Evolutionary conservation across 164 flowering plant species (phyloP).

Genomic region (Liquidambar formosana): DNA sequence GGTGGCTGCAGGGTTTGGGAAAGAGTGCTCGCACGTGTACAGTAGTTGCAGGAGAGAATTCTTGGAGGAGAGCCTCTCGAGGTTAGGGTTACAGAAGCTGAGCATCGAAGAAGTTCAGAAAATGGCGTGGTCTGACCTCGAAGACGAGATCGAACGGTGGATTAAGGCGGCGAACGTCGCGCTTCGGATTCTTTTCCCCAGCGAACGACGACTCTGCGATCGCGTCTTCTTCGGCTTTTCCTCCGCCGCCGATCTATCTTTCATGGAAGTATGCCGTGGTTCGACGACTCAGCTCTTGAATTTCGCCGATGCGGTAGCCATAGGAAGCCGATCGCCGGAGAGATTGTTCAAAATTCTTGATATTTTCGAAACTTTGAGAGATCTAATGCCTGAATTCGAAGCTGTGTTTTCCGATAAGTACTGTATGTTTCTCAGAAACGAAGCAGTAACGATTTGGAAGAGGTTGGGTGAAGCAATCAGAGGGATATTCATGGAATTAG

Average conservation of each 20-base stretch:
- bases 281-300: conserved; percentile 68
- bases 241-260: conserved; percentile 64
- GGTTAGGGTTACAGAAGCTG: conserved; percentile 73
- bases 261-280: conserved; percentile 91
- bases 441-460: conserved; percentile 69
- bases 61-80: conserved; percentile 77
- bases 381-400: conserved; percentile 82
- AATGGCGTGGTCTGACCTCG: conserved; percentile 72
- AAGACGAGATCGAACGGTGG: conserved; percentile 84
- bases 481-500: conserved; percentile 92
- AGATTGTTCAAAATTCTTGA: conserved; percentile 75
- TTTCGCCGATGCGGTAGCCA: conserved; percentile 80
- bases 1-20: conserved; percentile 74
- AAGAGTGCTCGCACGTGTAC: conserved; percentile 86
- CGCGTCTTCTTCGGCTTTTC: conserved; percentile 69
- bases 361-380: conserved; percentile 75
- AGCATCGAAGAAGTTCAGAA: conserved; percentile 76
- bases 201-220: conserved; percentile 83
- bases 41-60: conserved; percentile 75
- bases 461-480: conserved; percentile 76
- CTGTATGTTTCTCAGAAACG: conserved; percentile 57
- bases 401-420: conserved; percentile 66
- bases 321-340: conserved; percentile 78
- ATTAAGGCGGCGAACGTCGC: conserved; percentile 56
- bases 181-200: conserved; percentile 70